These are phyloP conservation scores for Artemisia argyi DNA, from an alignment of 129 eudicot species.

Conservation along the genomic window DNA sequence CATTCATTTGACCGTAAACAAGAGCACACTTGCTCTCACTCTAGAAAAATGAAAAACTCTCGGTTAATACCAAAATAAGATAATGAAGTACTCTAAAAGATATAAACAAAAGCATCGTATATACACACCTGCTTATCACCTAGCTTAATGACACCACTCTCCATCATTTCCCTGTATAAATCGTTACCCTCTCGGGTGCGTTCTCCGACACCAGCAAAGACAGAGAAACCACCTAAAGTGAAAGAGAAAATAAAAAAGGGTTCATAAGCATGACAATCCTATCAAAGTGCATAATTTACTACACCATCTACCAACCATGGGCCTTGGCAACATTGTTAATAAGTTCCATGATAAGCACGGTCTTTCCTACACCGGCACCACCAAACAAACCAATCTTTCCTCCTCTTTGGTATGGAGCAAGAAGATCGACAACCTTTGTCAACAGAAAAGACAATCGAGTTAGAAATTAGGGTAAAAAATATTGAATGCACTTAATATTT, in stretches of 20 bases:
- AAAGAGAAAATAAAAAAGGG: not conserved
- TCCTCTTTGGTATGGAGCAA: slow-evolving; percentile 98
- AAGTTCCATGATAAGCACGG: slow-evolving; percentile 98
- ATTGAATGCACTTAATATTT: not conserved
- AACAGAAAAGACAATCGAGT: not conserved
- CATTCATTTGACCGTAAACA: slow-evolving; percentile 98
- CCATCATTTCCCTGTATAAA: slow-evolving; percentile 94
- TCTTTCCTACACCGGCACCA: slow-evolving; percentile 99
- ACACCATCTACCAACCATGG: slow-evolving; percentile 56
- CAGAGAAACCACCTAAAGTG: slow-evolving; percentile 90
- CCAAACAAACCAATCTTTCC: slow-evolving; percentile 98
- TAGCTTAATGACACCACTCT: slow-evolving; percentile 98
- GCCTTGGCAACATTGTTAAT: slow-evolving; percentile 98
- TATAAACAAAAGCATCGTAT: not conserved
- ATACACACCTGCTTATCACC: slow-evolving; percentile 82
- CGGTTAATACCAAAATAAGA: not conserved
- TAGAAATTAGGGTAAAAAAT: not conserved
- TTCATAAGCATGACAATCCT: not conserved
- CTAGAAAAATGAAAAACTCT: slow-evolving; percentile 23
- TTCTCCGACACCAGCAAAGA: slow-evolving; percentile 98
- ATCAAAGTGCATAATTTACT: not conserved
- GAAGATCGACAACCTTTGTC: slow-evolving; percentile 87
- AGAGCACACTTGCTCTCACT: slow-evolving; percentile 98
- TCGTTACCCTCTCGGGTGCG: slow-evolving; percentile 98
- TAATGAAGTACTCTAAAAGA: not conserved